Evolutionary conservation across 192 early-diverging fungal genomes (phyloP), one percentile per base, ranked within the genome.

Genomic region (Coemansia sp.): DNA sequence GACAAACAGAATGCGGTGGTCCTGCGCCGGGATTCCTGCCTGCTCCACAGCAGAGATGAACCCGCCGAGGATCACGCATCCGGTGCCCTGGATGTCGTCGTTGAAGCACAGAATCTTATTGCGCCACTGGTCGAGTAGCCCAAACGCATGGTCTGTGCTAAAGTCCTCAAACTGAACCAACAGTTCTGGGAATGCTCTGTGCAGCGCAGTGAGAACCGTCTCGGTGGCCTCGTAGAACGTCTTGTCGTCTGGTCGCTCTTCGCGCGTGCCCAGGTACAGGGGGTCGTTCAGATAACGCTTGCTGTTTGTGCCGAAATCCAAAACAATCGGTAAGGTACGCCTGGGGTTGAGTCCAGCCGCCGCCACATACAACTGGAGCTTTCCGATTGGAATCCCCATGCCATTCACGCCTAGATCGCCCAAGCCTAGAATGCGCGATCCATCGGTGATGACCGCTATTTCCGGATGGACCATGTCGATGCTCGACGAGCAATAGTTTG

Each of bases 81-180:
- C 95, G 48, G 72, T 74, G 57, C 72, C 72, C 66, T 74, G 72
- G 66, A 74, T 74, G 38, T 74, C 72, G 50, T 97, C 95, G 75
- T 97, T 97, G 76, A 97, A 97, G 73, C 87, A 90, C 49, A 90
- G 85, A 25, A 86, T 86, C 11, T 84, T 73, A 63, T 87, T 46
- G 59, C 90, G 85, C 74, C 93, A 93, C 59, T 88, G 83, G 17
- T 87, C 84, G 40, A 97, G 73, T 40, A 93, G 72, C 22, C 83
- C 88, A 74, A 95, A 95, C 4, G 95, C 91, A 49, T 95, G 92
- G 71, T 94, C 93, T 8, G 90, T 89, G 10, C 91, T 91, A 65
- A 93, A 97, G 69, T 97, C 95, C 74, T 97, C 95, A 63, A 95
- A 96, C 76, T 97, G 95, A 45, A 97, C 87, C 22, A 97, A 78